phyloP scores from a whole-genome alignment of 1,284 basidiomycete species.

The Austropuccinia psidii region DNA sequence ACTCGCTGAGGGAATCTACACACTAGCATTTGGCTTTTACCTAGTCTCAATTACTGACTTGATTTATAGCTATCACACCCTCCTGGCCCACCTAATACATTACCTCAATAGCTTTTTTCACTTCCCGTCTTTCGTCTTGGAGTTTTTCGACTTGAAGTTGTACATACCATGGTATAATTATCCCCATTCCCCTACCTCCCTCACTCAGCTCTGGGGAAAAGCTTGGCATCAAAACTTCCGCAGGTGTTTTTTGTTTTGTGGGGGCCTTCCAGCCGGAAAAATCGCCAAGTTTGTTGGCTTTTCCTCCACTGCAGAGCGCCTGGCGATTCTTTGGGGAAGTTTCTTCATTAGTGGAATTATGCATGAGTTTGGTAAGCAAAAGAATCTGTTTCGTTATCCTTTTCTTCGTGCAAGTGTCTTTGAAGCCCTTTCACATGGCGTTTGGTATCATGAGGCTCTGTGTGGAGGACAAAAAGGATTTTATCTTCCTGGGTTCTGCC shows the following conservation, averaged over 20 bases:
- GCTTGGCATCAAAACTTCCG: slow-evolving; percentile 25
- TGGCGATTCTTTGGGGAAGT: not conserved
- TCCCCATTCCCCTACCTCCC: not conserved
- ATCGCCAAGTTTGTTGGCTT: not conserved
- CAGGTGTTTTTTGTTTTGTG: slow-evolving; percentile 1
- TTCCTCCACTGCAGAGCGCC: not conserved
- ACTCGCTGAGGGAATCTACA: not conserved
- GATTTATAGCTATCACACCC: not conserved
- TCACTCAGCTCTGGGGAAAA: slow-evolving; percentile 1
- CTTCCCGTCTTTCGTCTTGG: not conserved
- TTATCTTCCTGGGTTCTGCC: no score
- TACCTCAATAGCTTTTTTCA: not conserved
- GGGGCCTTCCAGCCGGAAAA: not conserved
- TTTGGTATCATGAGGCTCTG: no score
- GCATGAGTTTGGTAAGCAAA: slow-evolving; percentile 12
- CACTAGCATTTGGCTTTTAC: not conserved
- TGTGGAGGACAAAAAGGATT: no score
- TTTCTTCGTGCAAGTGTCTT: no score
- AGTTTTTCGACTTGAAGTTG: not conserved
- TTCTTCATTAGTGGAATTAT: slow-evolving; percentile 11
- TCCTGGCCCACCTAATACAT: not conserved
- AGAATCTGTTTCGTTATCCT: not conserved
- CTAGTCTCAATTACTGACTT: slow-evolving; percentile 1
- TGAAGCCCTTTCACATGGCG: no score
- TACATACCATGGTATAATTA: slow-evolving; percentile 1